Conservation (phyloP, 208 protist species). For the Leishmania tarentolae region DNA sequence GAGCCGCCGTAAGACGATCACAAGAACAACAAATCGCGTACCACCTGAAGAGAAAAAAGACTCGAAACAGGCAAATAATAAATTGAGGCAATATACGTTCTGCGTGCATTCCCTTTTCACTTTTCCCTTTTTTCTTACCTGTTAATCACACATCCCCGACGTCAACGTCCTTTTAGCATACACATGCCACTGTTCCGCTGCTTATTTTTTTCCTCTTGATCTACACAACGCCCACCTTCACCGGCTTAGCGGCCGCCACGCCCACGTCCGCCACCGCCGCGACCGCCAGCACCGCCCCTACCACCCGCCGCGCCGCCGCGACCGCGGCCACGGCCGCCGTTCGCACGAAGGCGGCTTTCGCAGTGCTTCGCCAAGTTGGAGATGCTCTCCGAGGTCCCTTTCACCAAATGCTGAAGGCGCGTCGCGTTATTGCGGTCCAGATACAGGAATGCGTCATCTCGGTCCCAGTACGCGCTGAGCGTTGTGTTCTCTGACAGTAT, state of each 20-base stretch:
- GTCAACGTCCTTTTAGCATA: too few species aligned
- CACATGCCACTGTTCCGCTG: background rate
- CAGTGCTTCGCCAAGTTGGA: slow-evolving; percentile 65
- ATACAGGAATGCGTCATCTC: slow-evolving; percentile 78
- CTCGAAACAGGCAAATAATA: slow-evolving; percentile 15
- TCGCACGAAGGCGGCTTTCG: slow-evolving; percentile 57
- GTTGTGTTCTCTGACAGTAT: slow-evolving; percentile 73
- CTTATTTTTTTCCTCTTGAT: background rate
- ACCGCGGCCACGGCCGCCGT: slow-evolving; percentile 47
- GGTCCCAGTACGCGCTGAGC: slow-evolving; percentile 86
- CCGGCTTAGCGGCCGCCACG: slow-evolving; percentile 17
- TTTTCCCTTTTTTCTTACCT: slow-evolving; percentile 5
- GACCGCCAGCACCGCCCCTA: slow-evolving; percentile 35
- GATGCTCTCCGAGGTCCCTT: slow-evolving; percentile 67
- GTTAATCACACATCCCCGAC: background rate
- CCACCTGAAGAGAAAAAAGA: background rate
- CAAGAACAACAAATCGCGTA: background rate
- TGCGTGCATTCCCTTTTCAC: background rate
- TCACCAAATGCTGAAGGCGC: slow-evolving; percentile 83
- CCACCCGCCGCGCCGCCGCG: slow-evolving; percentile 47
- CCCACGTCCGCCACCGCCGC: slow-evolving; percentile 15
- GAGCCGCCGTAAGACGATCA: background rate
- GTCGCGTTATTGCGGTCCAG: slow-evolving; percentile 82
- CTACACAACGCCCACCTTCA: background rate
- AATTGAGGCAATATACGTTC: background rate